These are phyloP conservation scores for Podaxis sp. DNA, from an alignment of 768 basidiomycete species.

Conservation along the genomic window DNA sequence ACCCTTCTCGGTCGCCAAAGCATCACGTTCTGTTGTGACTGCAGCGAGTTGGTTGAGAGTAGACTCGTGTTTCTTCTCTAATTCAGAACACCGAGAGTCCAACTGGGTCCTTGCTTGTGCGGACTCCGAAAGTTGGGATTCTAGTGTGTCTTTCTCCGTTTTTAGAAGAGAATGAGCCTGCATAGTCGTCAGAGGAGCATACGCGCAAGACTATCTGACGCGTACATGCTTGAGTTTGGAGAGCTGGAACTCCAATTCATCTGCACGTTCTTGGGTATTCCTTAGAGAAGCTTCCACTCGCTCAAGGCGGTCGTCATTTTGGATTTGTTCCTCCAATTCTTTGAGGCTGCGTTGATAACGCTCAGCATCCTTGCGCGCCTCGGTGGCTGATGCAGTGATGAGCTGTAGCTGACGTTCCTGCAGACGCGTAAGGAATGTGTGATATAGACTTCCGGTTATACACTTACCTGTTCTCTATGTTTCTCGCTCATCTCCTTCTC, in stretches of 20 bases:
- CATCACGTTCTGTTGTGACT: conserved; percentile 44
- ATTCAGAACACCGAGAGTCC: conserved; percentile 43
- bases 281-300: conserved; percentile 68
- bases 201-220: not conserved
- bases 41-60: conserved; percentile 42
- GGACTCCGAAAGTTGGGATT: conserved; percentile 40
- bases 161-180: conserved; percentile 60
- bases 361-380: conserved; percentile 51
- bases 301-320: conserved; percentile 81
- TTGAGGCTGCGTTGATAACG: conserved; percentile 56
- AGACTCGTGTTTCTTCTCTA: conserved; percentile 38
- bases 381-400: conserved; percentile 49
- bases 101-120: conserved; percentile 45
- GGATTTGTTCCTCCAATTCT: conserved; percentile 79
- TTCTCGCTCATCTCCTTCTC: conserved; percentile 56
- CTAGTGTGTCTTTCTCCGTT: conserved; percentile 57
- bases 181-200: conserved; percentile 2
- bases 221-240: conserved; percentile 75
- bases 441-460: conserved; percentile 11
- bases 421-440: conserved; percentile 19
- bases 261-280: conserved; percentile 78
- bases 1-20: conserved; percentile 47
- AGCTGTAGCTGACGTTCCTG: conserved; percentile 79
- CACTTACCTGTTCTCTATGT: conserved; percentile 49
- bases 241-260: conserved; percentile 81